These are phyloP conservation scores for Pestalotiopsis fici DNA, from an alignment of 2,329 filamentous ascomycete genomes.

Conservation along the genomic window DNA sequence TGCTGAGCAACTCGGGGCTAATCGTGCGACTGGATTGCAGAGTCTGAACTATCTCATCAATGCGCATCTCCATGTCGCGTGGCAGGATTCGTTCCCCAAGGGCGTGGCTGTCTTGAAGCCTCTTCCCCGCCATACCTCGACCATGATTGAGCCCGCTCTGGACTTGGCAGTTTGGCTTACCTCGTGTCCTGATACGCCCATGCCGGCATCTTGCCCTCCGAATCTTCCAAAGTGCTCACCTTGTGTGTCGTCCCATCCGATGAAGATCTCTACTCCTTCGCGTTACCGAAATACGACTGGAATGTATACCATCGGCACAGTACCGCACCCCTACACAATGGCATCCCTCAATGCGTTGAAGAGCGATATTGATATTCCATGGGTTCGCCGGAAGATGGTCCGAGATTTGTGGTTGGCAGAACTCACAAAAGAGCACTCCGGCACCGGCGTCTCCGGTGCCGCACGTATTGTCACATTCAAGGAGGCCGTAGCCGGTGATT, in stretches of 20 bases:
- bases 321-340: conserved; percentile 90
- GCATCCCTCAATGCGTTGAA: conserved; percentile 66
- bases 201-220: conserved; percentile 80
- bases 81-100: conserved; percentile 75
- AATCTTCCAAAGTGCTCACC: conserved; percentile 74
- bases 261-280: conserved; percentile 67
- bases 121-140: conserved; percentile 71
- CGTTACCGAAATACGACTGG: conserved; percentile 71
- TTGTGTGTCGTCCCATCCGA: conserved; percentile 65
- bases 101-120: conserved; percentile 86
- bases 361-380: conserved; percentile 60
- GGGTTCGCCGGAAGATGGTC: conserved; percentile 66
- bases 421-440: conserved; percentile 70
- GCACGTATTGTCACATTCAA: conserved; percentile 76
- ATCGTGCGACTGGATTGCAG: conserved; percentile 61
- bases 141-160: conserved; percentile 69
- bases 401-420: conserved; percentile 80
- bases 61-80: conserved; percentile 80
- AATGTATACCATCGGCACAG: conserved; percentile 79
- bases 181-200: conserved; percentile 72
- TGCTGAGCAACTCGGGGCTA: conserved; percentile 59
- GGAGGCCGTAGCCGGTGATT: conserved; percentile 73
- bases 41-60: conserved; percentile 77
- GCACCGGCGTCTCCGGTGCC: conserved; percentile 61
- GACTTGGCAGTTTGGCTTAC: conserved; percentile 75